Conservation (phyloP, 1,139 yeast species). For the Candida dubliniensis region DNA sequence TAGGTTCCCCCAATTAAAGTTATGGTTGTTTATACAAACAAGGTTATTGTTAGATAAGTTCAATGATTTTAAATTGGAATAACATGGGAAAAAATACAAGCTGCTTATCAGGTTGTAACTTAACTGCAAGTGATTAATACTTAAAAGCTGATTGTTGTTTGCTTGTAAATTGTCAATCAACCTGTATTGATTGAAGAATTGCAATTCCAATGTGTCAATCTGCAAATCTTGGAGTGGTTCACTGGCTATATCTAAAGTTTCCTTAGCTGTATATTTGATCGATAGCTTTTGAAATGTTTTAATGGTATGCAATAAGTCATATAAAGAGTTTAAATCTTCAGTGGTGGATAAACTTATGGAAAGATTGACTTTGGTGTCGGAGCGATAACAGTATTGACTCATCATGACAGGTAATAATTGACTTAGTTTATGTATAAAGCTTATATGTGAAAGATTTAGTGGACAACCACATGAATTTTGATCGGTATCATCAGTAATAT, state of each 20-base stretch:
- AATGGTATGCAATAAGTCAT: slow-evolving; percentile 1
- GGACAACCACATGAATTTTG: slow-evolving; percentile 1
- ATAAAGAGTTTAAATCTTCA: not conserved
- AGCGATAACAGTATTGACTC: not conserved
- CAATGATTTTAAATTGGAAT: slow-evolving; percentile 18
- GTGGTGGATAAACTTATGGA: slow-evolving; percentile 1
- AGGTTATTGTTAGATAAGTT: slow-evolving; percentile 28
- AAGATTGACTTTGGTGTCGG: not conserved
- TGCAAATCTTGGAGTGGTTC: slow-evolving; percentile 1
- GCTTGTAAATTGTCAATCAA: slow-evolving; percentile 13
- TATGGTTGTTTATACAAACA: slow-evolving; percentile 12
- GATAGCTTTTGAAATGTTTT: slow-evolving; percentile 3
- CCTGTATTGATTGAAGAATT: slow-evolving; percentile 7
- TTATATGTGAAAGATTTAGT: not conserved
- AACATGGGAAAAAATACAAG: slow-evolving; percentile 16
- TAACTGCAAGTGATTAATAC: slow-evolving; percentile 18
- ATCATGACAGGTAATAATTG: slow-evolving; percentile 1
- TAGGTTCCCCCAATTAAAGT: slow-evolving; percentile 15
- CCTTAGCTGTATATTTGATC: slow-evolving; percentile 5
- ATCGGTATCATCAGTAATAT: slow-evolving; percentile 9
- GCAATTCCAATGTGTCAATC: slow-evolving; percentile 9
- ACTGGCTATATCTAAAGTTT: not conserved
- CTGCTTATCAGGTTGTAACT: slow-evolving; percentile 23
- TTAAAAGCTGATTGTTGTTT: slow-evolving; percentile 1
- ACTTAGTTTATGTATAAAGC: slow-evolving; percentile 1